Base-by-base conservation (phyloP, 2,329 filamentous ascomycete genomes). In the Ceratocystis albifundus region DNA sequence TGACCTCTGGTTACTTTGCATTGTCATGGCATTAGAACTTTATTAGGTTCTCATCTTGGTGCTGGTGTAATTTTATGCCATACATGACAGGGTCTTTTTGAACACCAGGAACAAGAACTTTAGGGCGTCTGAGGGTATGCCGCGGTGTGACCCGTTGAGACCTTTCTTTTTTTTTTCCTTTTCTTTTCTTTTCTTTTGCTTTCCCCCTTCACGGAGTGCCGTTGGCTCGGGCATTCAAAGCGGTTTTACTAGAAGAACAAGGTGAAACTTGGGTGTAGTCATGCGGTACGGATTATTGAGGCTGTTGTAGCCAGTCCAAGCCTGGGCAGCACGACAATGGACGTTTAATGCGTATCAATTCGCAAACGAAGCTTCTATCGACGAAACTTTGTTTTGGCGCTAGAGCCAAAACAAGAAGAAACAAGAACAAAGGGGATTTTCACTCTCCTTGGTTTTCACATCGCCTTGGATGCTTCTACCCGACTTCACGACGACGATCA, bases 21-120 rank as follows among this genome's bases (percentile, higher is more conserved):
- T 36, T 36, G 36, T 36, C 36, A 36, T 36, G 36, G 36, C 36
- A 36, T 36, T 36, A 20, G 45, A 3, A 20, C 36, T 25, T 25
- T 53, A 25, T 25, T 53, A 20, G 8, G 8, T 15, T 53, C 25
- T 53, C 15, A 25, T 36, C 36, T 36, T 36, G 48, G 25, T 10
- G 20, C 3, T 53, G 7, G 20, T 59, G 53, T 8, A 59, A 59
- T 59, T 59, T 32, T 32, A 59, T 59, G 53, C 28, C 28, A 7
- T 59, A 59, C 32, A n/a, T 17, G 25, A 59, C 53, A 30, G 53
- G 53, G 53, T 32, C 25, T 32, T 59, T 59, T 59, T 59, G 53
- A 30, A 10, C 12, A 50, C 46, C 6, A n/a, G 22, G 46, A 50
- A 50, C 6, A 50, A n/a, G 22, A 20, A 48, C 4, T 57, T 57